These are phyloP conservation scores for Salix suchowensis DNA, from an alignment of 345 rosid species.

Conservation along the genomic window DNA sequence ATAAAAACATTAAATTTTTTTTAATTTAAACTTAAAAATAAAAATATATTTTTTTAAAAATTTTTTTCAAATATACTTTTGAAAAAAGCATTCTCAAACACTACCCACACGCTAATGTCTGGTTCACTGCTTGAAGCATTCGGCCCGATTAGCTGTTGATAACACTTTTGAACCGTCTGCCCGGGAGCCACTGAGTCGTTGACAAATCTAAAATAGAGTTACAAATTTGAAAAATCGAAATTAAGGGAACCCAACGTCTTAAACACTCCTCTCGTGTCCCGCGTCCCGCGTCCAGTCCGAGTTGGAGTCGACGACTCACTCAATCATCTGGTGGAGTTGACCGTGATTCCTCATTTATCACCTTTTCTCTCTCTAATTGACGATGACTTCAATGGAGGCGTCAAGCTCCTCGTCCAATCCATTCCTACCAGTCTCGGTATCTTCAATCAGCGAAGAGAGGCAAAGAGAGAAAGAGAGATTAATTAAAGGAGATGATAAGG, in stretches of 20 bases:
- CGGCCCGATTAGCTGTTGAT: too few species aligned
- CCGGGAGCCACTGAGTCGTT: too few species aligned
- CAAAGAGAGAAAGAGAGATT: conserved; percentile 46
- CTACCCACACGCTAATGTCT: too few species aligned
- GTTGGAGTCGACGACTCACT: not conserved
- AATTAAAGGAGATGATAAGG: conserved; percentile 55
- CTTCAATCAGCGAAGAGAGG: conserved; percentile 38
- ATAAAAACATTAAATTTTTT: too few species aligned
- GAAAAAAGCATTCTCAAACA: too few species aligned
- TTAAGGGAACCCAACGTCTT: not conserved
- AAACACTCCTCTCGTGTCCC: not conserved
- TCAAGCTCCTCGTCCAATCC: conserved; percentile 44
- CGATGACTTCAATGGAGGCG: conserved; percentile 35
- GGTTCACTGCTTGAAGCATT: too few species aligned
- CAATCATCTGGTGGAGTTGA: not conserved
- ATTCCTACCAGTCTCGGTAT: conserved; percentile 62
- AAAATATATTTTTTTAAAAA: too few species aligned
- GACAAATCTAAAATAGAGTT: too few species aligned
- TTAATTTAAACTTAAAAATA: too few species aligned
- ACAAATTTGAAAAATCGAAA: not conserved
- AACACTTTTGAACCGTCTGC: too few species aligned
- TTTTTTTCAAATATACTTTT: too few species aligned
- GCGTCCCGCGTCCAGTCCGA: not conserved
- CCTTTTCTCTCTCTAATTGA: not conserved
- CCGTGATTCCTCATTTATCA: not conserved